These are phyloP conservation scores for Globisporangium emineosum DNA, from an alignment of 352 stramenopile genomes.

Conservation along the genomic window DNA sequence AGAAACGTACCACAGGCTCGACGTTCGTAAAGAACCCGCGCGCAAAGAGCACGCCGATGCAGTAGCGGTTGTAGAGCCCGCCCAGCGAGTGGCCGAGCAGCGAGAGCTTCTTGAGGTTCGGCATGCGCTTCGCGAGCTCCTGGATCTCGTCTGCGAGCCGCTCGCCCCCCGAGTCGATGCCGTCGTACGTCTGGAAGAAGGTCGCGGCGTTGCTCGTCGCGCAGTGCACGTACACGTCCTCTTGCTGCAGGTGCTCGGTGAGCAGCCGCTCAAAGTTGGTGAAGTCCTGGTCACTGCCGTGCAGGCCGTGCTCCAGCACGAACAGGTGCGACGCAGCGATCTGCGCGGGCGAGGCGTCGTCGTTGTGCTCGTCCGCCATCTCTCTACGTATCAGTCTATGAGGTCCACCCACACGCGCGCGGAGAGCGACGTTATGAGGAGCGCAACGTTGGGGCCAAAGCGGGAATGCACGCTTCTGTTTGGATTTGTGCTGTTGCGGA, in stretches of 20 bases:
- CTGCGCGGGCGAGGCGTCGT: background rate
- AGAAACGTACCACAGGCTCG: conserved; percentile 57
- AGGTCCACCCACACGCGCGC: background rate
- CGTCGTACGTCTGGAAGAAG: conserved; percentile 79
- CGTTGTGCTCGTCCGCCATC: background rate
- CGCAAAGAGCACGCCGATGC: conserved; percentile 57
- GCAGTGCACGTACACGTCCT: conserved; percentile 48
- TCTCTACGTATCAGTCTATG: background rate
- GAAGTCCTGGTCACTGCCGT: conserved; percentile 66
- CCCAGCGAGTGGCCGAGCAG: conserved; percentile 78
- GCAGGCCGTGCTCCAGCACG: conserved; percentile 68
- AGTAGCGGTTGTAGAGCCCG: conserved; percentile 79
- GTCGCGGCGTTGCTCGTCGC: conserved; percentile 45
- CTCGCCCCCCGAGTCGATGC: conserved; percentile 60
- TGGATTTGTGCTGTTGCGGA: background rate
- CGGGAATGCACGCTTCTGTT: background rate
- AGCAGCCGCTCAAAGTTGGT: conserved; percentile 53
- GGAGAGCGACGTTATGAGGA: background rate
- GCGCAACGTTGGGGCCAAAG: background rate
- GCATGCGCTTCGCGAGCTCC: conserved; percentile 48
- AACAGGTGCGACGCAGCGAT: conserved; percentile 51
- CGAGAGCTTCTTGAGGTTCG: conserved; percentile 61
- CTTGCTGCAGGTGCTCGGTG: conserved; percentile 33
- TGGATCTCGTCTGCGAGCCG: conserved; percentile 73
- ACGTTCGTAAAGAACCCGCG: conserved; percentile 69